phyloP scores from a whole-genome alignment of 2,329 filamentous ascomycete species.

The Colletotrichum sp. region DNA sequence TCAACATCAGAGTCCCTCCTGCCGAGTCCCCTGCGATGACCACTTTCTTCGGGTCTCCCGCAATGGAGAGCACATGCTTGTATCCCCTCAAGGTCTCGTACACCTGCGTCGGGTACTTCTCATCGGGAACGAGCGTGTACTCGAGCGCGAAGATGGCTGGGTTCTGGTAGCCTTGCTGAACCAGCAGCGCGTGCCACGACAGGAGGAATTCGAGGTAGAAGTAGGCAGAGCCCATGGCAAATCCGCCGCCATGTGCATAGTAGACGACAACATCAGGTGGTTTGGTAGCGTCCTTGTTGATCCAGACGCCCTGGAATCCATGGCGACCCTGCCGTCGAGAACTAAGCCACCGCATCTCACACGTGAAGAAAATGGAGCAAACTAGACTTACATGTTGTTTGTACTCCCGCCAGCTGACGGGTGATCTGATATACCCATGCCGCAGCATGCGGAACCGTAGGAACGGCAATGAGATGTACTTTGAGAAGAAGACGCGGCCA shows the following conservation, averaged over 20 bases:
- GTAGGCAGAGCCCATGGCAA: slow-evolving; percentile 80
- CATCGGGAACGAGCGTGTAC: slow-evolving; percentile 80
- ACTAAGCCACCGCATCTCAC: background rate
- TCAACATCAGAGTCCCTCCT: slow-evolving; percentile 75
- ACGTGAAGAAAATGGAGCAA: background rate
- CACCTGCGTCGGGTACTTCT: slow-evolving; percentile 74
- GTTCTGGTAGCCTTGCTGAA: slow-evolving; percentile 70
- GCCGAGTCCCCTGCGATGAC: slow-evolving; percentile 82
- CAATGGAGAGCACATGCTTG: slow-evolving; percentile 67
- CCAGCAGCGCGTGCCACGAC: slow-evolving; percentile 71
- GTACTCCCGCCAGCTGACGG: slow-evolving; percentile 67
- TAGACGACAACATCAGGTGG: slow-evolving; percentile 80
- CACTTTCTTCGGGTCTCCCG: slow-evolving; percentile 63
- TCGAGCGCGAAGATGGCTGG: slow-evolving; percentile 82
- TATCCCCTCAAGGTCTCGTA: slow-evolving; percentile 74
- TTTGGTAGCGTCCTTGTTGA: slow-evolving; percentile 62
- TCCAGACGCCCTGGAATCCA: slow-evolving; percentile 69
- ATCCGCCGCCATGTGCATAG: slow-evolving; percentile 84
- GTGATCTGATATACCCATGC: slow-evolving; percentile 68
- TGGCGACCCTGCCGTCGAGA: slow-evolving; percentile 11
- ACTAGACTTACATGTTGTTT: slow-evolving; percentile 44
- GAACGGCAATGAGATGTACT: slow-evolving; percentile 75
- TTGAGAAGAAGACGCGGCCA: slow-evolving; percentile 79
- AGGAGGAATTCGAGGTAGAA: slow-evolving; percentile 88
- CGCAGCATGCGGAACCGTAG: slow-evolving; percentile 76